Conservation (phyloP, 2,329 filamentous ascomycete species). For the Ophiostoma ulmi region DNA sequence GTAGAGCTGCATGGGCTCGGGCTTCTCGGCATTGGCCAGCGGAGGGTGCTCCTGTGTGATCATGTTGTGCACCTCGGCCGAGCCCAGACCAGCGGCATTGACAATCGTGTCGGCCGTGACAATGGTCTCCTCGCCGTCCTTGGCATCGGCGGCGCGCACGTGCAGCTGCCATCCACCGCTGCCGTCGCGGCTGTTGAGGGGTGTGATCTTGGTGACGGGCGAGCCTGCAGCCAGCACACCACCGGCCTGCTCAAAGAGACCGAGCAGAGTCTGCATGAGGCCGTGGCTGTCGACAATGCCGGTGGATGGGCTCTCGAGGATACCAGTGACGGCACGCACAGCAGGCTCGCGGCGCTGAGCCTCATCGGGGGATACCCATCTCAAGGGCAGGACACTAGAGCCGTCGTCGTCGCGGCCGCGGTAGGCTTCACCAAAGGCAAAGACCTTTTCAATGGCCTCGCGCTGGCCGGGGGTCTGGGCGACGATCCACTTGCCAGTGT, state of each 20-base stretch:
- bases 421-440: conserved; percentile 40
- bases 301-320: conserved; percentile 78
- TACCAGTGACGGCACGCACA: conserved; percentile 64
- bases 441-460: conserved; percentile 52
- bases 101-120: conserved; percentile 73
- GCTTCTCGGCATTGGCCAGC: conserved; percentile 30
- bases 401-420: conserved; percentile 30
- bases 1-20: conserved; percentile 49
- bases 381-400: conserved; percentile 51
- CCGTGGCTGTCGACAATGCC: conserved; percentile 87
- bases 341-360: conserved; percentile 63
- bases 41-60: conserved; percentile 51
- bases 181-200: conserved; percentile 41
- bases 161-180: conserved; percentile 64
- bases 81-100: conserved; percentile 79
- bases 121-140: conserved; percentile 34
- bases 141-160: conserved; percentile 33
- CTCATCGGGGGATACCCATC: conserved; percentile 62
- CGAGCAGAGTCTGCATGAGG: conserved; percentile 75
- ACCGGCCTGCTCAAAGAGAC: conserved; percentile 68
- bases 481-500: conserved; percentile 90
- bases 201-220: conserved; percentile 55
- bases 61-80: conserved; percentile 75
- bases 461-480: conserved; percentile 72
- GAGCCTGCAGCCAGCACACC: conserved; percentile 69